Conservation (phyloP, 805 yeast genomes). For the Ogataea polymorpha region DNA sequence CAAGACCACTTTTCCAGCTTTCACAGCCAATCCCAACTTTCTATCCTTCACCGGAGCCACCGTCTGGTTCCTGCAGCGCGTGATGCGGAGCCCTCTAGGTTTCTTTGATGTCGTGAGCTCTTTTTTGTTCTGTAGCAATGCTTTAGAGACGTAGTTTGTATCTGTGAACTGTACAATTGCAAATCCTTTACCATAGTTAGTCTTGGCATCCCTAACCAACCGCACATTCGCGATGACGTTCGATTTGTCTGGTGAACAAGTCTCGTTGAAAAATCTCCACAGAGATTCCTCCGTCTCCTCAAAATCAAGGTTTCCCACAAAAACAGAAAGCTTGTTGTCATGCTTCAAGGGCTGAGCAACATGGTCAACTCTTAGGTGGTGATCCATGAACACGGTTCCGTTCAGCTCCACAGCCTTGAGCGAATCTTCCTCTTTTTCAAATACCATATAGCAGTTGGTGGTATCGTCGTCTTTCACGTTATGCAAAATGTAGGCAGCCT, state of each 20-base stretch:
- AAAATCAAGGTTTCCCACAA: constrained; percentile 92
- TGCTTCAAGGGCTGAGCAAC: constrained; percentile 88
- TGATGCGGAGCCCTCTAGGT: constrained; percentile 68
- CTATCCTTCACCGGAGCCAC: constrained; percentile 40
- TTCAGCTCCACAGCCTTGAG: constrained; percentile 50
- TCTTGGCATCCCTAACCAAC: constrained; percentile 85
- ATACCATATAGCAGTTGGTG: constrained; percentile 87
- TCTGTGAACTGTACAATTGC: constrained; percentile 91
- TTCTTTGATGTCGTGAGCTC: constrained; percentile 40
- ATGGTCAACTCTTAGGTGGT: constrained; percentile 88
- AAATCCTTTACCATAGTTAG: constrained; percentile 95
- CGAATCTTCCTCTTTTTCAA: constrained; percentile 49
- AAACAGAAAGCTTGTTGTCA: constrained; percentile 78
- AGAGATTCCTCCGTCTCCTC: constrained; percentile 88
- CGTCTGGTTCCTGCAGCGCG: constrained; percentile 53
- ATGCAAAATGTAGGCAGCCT: constrained; percentile 82
- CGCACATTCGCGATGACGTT: constrained; percentile 76
- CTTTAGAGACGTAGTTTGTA: constrained; percentile 69
- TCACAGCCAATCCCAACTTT: constrained; percentile 70
- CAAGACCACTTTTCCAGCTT: constrained; percentile 54
- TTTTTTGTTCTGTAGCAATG: constrained; percentile 72
- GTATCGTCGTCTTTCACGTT: constrained; percentile 73
- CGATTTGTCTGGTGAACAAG: constrained; percentile 38
- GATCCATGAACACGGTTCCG: constrained; percentile 61
- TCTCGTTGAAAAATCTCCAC: constrained; percentile 70